phyloP scores from a whole-genome alignment of 148 eudicot species.

The Arctostaphylos glauca region DNA sequence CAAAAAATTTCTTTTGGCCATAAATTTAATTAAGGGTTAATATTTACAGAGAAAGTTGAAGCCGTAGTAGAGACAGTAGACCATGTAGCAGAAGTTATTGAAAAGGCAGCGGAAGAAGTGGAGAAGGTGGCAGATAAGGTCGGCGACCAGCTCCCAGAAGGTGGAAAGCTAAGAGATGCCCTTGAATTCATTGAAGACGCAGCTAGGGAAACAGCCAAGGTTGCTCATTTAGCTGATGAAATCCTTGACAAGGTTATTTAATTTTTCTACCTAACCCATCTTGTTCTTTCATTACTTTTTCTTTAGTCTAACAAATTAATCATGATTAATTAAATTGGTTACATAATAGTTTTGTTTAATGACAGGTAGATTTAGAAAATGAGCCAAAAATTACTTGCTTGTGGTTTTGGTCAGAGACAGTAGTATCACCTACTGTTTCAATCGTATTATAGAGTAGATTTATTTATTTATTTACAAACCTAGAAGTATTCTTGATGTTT shows the following conservation, averaged over 20 bases:
- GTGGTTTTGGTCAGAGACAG: not conserved
- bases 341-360: not conserved
- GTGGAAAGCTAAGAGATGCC: constrained; percentile 20
- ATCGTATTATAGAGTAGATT: too few relatives aligned
- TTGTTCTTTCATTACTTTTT: not conserved
- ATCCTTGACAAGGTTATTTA: constrained; percentile 38
- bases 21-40: not conserved
- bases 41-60: constrained; percentile 30
- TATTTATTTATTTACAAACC: not conserved
- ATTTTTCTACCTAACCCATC: not conserved
- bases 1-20: not conserved
- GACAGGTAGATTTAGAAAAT: not conserved
- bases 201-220: constrained; percentile 26
- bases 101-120: constrained; percentile 38
- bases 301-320: too few relatives aligned
- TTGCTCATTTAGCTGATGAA: constrained; percentile 28
- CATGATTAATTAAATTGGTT: too few relatives aligned
- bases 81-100: constrained; percentile 28
- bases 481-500: not conserved
- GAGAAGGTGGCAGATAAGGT: constrained; percentile 39
- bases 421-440: too few relatives aligned
- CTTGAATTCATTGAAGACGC: constrained; percentile 21
- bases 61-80: constrained; percentile 29
- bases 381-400: not conserved
- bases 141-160: constrained; percentile 28